Percentiles rank a stretch among this genome's conserved stretches.
Evolutionary conservation across 768 basidiomycete species (phyloP).

Genomic region (Wakefieldia striispora): DNA sequence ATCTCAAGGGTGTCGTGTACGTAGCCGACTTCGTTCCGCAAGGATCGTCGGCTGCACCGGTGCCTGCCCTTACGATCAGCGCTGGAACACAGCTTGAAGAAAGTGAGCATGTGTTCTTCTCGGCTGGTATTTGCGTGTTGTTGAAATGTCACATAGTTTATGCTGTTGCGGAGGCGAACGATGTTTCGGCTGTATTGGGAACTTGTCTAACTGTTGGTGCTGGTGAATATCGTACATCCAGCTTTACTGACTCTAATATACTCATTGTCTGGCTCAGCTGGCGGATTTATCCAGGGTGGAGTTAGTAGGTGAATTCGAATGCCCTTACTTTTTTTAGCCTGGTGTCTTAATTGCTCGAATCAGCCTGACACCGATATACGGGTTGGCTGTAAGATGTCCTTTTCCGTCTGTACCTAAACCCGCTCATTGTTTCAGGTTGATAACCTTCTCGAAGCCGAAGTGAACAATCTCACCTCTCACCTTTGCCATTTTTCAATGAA

Average conservation of each 20-base stretch:
- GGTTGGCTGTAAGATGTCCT: background rate
- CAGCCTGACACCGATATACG: constrained; percentile 19
- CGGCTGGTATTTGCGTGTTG: background rate
- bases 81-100: constrained; percentile 12
- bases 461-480: background rate
- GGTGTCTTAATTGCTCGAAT: background rate
- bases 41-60: constrained; percentile 12
- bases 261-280: constrained; percentile 11
- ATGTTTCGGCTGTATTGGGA: constrained; percentile 17
- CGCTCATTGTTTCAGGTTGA: constrained; percentile 34
- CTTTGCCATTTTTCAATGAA: background rate
- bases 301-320: constrained; percentile 31
- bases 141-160: no score
- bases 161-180: constrained; percentile 2
- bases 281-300: constrained; percentile 48
- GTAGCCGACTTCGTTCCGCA: constrained; percentile 13
- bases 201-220: constrained; percentile 18
- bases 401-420: background rate
- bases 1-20: constrained; percentile 8
- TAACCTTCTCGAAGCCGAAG: constrained; percentile 43
- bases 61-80: constrained; percentile 12
- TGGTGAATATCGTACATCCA: background rate
- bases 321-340: no score
- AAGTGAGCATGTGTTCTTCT: no score
- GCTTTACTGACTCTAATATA: background rate